A percentile compares a stretch with the other conserved stretches of the same genome.
Conservation (phyloP, 352 stramenopile genomes). For the Phytophthora macrochlamydospora region DNA sequence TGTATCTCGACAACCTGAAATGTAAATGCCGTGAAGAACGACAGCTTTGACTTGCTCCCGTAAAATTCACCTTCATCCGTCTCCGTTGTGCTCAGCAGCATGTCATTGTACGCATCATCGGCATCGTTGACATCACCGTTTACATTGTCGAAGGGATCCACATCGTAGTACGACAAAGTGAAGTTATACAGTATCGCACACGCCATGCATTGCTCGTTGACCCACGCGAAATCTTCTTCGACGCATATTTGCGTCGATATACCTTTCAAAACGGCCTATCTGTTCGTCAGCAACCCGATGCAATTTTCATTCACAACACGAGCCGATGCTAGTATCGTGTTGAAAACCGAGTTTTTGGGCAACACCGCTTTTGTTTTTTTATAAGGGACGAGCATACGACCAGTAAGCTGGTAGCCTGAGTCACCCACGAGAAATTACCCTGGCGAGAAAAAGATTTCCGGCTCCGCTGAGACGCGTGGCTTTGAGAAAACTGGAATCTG, state of each 20-base stretch:
- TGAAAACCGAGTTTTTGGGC: constrained; percentile 3
- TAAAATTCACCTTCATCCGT: background rate
- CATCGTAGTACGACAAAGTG: background rate
- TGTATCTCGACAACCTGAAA: too few species aligned
- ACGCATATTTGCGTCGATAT: constrained; percentile 5
- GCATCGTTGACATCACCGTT: background rate
- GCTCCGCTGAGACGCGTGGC: background rate
- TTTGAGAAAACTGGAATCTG: constrained; percentile 3
- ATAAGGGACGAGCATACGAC: background rate
- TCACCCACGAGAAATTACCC: constrained; percentile 6
- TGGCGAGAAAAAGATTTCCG: background rate
- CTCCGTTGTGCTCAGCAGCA: background rate
- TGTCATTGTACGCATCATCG: background rate
- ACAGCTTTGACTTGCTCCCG: too few species aligned
- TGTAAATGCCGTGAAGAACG: too few species aligned
- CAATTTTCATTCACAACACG: constrained; percentile 16
- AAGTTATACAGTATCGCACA: constrained; percentile 11
- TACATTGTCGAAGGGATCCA: background rate
- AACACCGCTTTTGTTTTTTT: background rate
- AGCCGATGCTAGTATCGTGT: background rate
- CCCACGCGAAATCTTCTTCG: constrained; percentile 1
- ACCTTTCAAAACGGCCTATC: constrained; percentile 5
- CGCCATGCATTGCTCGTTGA: constrained; percentile 7
- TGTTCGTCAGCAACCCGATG: constrained; percentile 10
- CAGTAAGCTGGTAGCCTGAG: background rate